A percentile compares a stretch with the other conserved stretches of the same genome.
phyloP scores from a whole-genome alignment of 371 early-diverging fungal genomes.

The Rhizopus microsporus region DNA sequence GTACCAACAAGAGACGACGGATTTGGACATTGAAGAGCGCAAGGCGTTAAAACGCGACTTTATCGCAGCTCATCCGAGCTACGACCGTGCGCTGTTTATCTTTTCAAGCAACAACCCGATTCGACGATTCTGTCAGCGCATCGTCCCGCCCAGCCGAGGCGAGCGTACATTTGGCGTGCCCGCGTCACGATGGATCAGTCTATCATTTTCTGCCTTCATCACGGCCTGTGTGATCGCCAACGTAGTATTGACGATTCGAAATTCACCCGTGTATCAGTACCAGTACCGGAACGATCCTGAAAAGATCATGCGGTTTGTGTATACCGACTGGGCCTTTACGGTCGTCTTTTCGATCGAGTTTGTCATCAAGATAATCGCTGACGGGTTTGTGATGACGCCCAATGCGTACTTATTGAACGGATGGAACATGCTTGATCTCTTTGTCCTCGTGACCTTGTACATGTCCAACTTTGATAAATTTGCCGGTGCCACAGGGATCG shows the following conservation, averaged over 20 bases:
- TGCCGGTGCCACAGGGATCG: slow-evolving; percentile 49
- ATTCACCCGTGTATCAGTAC: slow-evolving; percentile 59
- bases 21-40: slow-evolving; percentile 45
- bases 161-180: slow-evolving; percentile 55
- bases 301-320: slow-evolving; percentile 16
- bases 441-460: slow-evolving; percentile 62
- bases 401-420: slow-evolving; percentile 65
- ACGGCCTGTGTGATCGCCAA: slow-evolving; percentile 50
- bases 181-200: slow-evolving; percentile 40
- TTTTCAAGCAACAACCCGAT: slow-evolving; percentile 54
- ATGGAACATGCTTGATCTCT: slow-evolving; percentile 70
- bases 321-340: slow-evolving; percentile 55
- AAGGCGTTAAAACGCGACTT: slow-evolving; percentile 56
- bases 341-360: slow-evolving; percentile 64
- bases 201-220: slow-evolving; percentile 49
- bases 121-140: slow-evolving; percentile 57
- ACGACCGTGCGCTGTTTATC: slow-evolving; percentile 62
- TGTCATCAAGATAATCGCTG: slow-evolving; percentile 62
- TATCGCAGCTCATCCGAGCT: slow-evolving; percentile 60
- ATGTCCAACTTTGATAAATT: slow-evolving; percentile 54
- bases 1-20: slow-evolving; percentile 30
- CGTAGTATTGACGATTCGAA: slow-evolving; percentile 56
- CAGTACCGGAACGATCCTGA: slow-evolving; percentile 38
- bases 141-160: slow-evolving; percentile 58
- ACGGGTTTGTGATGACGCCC: slow-evolving; percentile 68